Evolutionary conservation across 495 filamentous ascomycete species (phyloP), one percentile per base, ranked within the genome.

Genomic region (Neurospora hispaniola): DNA sequence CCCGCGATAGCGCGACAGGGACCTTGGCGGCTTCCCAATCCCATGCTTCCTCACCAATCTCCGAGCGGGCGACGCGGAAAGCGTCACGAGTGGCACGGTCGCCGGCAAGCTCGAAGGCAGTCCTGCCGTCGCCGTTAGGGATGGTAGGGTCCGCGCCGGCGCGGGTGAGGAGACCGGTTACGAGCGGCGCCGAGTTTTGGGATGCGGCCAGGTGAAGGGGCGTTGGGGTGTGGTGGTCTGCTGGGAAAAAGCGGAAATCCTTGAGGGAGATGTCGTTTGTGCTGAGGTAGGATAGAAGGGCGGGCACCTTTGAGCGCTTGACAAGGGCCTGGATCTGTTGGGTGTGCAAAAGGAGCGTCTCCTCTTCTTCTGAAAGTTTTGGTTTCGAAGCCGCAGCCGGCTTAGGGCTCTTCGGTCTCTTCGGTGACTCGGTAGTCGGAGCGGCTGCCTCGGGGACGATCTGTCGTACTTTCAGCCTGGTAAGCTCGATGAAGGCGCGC

Each of bases 401-500:
- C 27, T 66, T 66, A 66, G 54, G 54, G 27, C 54, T 66, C 54
- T 66, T 66, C 1, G 54, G 54, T 74, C 83, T 83, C 20, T 80
- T 81, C 10, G 74, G 38, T 69, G 79, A 69, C 71, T 86, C 79
- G 10, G 76, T 9, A 83, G 83, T 27, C 88, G 82, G 8, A 85
- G 85, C 31, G 81, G 84, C 81, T 8, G 74, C 92, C 86, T 74
- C 91, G 11, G 81, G 81, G 3, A 77, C 74, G 42, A 98, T 86
- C 70, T 90, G 87, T 72, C 88, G 90, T 69, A 97, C 84, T 80
- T 99, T 98, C 11, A 96, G 87, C 2, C 95, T 85, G 0, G 96
- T 99, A 7, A 99, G 85, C 79, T 99, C 96, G 72, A 94, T 90
- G 77, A 97, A 99, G 69, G 90, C 89, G 23, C 94, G 89, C 92